Percentiles rank a stretch among this genome's conserved stretches.
These are phyloP conservation scores for Penicillium psychrosexuale DNA, from an alignment of 2,329 filamentous ascomycete genomes.

Conservation along the genomic window DNA sequence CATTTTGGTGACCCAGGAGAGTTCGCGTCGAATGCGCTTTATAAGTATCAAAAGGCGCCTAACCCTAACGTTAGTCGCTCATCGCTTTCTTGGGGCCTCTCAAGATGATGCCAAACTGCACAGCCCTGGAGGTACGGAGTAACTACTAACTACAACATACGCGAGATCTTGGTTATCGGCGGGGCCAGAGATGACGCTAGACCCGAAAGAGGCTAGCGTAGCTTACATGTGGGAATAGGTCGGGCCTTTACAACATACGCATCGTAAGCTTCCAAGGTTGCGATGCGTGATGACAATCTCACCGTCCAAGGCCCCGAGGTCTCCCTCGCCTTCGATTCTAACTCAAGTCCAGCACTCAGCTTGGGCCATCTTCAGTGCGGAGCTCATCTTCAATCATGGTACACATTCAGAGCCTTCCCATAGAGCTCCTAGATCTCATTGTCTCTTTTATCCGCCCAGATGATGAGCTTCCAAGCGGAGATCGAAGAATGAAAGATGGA, in stretches of 20 bases:
- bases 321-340: not conserved
- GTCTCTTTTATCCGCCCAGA: constrained; percentile 8
- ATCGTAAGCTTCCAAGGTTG: too few relatives aligned
- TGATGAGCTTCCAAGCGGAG: not conserved
- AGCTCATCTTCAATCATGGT: constrained; percentile 12
- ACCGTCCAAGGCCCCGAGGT: too few relatives aligned
- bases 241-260: too few relatives aligned
- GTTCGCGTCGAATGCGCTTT: too few relatives aligned
- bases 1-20: too few relatives aligned
- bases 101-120: too few relatives aligned
- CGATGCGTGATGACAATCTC: not conserved
- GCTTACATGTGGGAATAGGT: not conserved
- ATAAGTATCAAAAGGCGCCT: too few relatives aligned
- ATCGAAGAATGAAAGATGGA: not conserved
- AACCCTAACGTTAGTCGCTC: too few relatives aligned
- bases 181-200: not conserved
- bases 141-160: too few relatives aligned
- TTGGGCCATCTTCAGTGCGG: not conserved
- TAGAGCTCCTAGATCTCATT: constrained; percentile 20
- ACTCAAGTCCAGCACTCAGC: not conserved
- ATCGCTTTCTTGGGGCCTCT: too few relatives aligned
- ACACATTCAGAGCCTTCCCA: constrained; percentile 18
- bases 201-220: not conserved
- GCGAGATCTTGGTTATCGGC: too few relatives aligned
- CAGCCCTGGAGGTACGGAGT: too few relatives aligned